These are phyloP conservation scores for Hypoxylon sp. DNA, from an alignment of 2,329 filamentous ascomycete species.

Conservation along the genomic window DNA sequence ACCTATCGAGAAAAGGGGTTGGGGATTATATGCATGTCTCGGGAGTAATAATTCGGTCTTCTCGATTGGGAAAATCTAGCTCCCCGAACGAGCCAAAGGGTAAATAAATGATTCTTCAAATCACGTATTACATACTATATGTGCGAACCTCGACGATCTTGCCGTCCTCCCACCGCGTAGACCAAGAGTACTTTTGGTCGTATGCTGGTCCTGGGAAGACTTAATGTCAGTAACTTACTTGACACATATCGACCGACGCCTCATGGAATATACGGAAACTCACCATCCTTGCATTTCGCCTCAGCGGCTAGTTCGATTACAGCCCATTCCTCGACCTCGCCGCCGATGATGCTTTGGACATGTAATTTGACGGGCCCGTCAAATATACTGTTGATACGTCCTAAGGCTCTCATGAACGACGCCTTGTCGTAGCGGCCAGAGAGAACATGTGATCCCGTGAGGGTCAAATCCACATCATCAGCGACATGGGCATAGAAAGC, in stretches of 20 bases:
- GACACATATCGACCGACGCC: not conserved
- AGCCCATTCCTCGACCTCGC: conserved; percentile 23
- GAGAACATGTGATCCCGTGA: conserved; percentile 9
- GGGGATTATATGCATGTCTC: not conserved
- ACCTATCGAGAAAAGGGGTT: not conserved
- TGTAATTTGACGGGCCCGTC: conserved; percentile 16
- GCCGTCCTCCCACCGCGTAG: conserved; percentile 20
- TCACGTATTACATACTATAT: not conserved
- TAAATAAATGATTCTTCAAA: not conserved
- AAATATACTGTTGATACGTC: not conserved
- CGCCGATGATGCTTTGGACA: conserved; percentile 12
- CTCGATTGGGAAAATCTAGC: not conserved
- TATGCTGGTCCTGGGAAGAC: conserved; percentile 8
- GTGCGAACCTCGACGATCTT: conserved; percentile 27
- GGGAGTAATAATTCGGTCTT: not conserved
- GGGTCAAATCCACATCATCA: conserved; percentile 23
- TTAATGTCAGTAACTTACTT: not conserved
- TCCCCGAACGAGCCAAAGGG: not conserved
- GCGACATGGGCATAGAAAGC: conserved; percentile 15
- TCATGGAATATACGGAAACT: not conserved
- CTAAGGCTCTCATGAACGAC: not conserved
- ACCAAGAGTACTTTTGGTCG: conserved; percentile 18
- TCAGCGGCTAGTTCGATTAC: conserved; percentile 15
- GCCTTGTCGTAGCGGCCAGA: conserved; percentile 7
- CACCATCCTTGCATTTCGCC: conserved; percentile 21